Base-by-base conservation (phyloP, 1,284 basidiomycete genomes). In the Ustilago loliicola region DNA sequence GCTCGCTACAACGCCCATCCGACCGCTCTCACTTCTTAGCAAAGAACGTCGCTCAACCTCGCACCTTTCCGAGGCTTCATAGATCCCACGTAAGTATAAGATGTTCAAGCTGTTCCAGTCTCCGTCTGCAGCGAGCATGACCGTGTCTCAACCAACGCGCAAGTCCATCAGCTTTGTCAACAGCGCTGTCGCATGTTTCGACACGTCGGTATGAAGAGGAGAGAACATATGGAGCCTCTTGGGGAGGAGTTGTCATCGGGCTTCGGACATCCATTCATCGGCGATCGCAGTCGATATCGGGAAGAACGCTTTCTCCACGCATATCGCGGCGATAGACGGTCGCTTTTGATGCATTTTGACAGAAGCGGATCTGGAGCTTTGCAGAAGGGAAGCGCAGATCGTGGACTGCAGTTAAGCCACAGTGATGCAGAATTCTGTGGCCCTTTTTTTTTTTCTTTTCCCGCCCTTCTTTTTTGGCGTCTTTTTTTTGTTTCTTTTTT, bases 361-460 rank as follows among this genome's bases (percentile, higher is more conserved):
- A 57, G 27, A 48, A 8, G 45, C 34, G 42, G 36, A 58, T 34
- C 56, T 34, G n/a, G n/a, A 58, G 29, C 3, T 30, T 40, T 59
- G 21, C 55, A 57, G 54, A 56, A 57, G 55, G 40, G 42, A 57
- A 23, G 27, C 7, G 40, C 55, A 32, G 40, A 57, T 57, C 36
- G 36, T 11, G 34, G n/a, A 21, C 54, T 13, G 54, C 54, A 40
- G 34, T 21, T 10, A 30, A 7, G 48, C 48, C 48, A 51, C 23
- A 25, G 11, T 9, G 45, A 51, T 27, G 23, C 23, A 51, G 27
- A 27, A 21, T 19, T 30, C 51, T n/a, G n/a, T n/a, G n/a, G n/a
- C n/a, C n/a, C n/a, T 21, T 10, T 3, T 23, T 15, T 36, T 23
- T 56, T 23, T 15, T 42, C 42, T 45, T 47, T 47, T 23, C 23